Conservation (phyloP, 176 grass and related monocot species). For the Lolium rigidum region DNA sequence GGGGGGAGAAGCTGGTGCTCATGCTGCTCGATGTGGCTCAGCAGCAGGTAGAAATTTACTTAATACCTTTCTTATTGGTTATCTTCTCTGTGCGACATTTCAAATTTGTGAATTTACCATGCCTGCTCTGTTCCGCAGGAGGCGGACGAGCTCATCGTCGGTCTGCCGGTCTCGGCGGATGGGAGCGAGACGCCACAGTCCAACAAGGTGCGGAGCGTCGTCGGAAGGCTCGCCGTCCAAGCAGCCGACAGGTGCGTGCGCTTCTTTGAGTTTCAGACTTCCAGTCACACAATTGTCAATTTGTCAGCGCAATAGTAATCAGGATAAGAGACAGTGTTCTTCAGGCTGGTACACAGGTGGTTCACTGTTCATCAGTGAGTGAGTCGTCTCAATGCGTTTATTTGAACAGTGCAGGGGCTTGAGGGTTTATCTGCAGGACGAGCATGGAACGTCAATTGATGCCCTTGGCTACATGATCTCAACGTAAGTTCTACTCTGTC, state of each 20-base stretch:
- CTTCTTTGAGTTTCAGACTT: not conserved
- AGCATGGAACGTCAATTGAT: slow-evolving; percentile 77
- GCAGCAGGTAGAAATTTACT: slow-evolving; percentile 48
- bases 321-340: not conserved
- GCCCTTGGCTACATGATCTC: slow-evolving; percentile 85
- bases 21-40: slow-evolving; percentile 71
- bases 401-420: slow-evolving; percentile 71
- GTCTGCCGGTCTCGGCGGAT: slow-evolving; percentile 64
- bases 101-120: not conserved
- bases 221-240: slow-evolving; percentile 70
- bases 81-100: not conserved
- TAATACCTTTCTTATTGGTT: no score
- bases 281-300: not conserved
- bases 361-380: slow-evolving; percentile 25
- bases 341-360: not conserved
- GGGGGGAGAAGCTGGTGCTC: slow-evolving; percentile 72
- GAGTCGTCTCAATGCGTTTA: slow-evolving; percentile 1
- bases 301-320: not conserved
- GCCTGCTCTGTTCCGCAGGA: slow-evolving; percentile 21
- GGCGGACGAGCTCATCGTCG: slow-evolving; percentile 67
- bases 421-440: slow-evolving; percentile 88
- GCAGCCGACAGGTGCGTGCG: slow-evolving; percentile 68
- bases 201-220: slow-evolving; percentile 78
- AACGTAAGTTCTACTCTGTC: slow-evolving; percentile 47
- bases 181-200: slow-evolving; percentile 78